phyloP scores from a whole-genome alignment of 257 asterid genomes.

The Pogostemon cablin region DNA sequence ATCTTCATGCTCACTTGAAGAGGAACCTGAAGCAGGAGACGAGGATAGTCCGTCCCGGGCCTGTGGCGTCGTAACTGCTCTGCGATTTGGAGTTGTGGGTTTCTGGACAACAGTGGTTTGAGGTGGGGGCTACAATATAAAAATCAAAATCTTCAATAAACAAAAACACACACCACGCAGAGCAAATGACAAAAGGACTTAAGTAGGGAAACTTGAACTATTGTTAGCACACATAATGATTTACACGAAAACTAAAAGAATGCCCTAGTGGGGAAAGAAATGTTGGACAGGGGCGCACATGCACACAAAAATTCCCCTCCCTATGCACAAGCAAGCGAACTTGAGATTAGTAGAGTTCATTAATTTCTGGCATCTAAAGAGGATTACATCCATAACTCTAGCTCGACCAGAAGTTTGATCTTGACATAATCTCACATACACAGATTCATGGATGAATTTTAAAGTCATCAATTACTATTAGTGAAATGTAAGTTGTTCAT shows the following conservation, averaged over 20 bases:
- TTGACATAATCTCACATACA: not conserved
- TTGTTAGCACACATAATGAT: too few relatives aligned
- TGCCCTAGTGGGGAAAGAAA: not conserved
- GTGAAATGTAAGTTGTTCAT: conserved; percentile 13
- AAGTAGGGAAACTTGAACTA: too few relatives aligned
- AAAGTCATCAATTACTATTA: conserved; percentile 2
- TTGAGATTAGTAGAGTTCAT: not conserved
- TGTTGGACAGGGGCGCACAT: not conserved
- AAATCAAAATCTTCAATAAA: not conserved
- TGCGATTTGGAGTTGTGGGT: conserved; percentile 43
- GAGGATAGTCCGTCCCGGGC: conserved; percentile 42
- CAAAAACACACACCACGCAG: too few relatives aligned
- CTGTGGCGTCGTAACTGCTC: conserved; percentile 40
- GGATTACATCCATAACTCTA: not conserved
- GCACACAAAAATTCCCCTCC: not conserved
- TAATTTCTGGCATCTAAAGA: not conserved
- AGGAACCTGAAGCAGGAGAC: conserved; percentile 42
- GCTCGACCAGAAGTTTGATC: conserved; percentile 5
- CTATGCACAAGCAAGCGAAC: not conserved
- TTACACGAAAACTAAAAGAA: not conserved
- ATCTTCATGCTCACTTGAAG: conserved; percentile 55
- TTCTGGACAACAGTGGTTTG: conserved; percentile 43
- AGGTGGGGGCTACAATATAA: conserved; percentile 42
- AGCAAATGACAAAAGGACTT: too few relatives aligned
- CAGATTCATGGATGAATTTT: not conserved